Base-by-base conservation (phyloP, 305 asterid genomes). In the Ruellia speciosa region DNA sequence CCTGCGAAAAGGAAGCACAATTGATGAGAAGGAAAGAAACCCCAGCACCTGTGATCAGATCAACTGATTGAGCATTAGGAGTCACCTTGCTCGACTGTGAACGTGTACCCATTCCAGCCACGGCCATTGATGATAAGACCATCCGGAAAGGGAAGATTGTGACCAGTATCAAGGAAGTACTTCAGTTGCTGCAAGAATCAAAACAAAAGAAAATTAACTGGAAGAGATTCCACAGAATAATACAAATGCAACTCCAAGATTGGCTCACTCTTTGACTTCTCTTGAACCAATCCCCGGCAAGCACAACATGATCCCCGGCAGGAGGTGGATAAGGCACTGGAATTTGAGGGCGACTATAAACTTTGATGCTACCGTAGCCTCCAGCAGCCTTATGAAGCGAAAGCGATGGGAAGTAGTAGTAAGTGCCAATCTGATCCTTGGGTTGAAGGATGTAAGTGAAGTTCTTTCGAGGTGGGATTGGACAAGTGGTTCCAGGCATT, bases 251-350 rank as follows among this genome's bases (percentile, higher is more conserved):
- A 24, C 31, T 24, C 31, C 2, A 24, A 24, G 31, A 24, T 24
- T 9, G 55, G 64, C 84, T 69, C 72, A 88, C 99, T 72, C 85
- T 76, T 43, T 86, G 95, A 33, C 77, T 72, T 77, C 81, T 75
- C 71, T 82, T 88, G 94, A 73, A 92, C 86, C 89, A 92, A 64
- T 92, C 99, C 19, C 99, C 99, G 37, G 87, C 86, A 15, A 92
- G 95, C 0, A 88, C 74, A 16, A 76, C 68, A 52, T 71, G 77
- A 72, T 88, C 99, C n/a, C 81, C 86, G 24, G 84, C 80, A 53
- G 96, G 96, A 17, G 81, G 79, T 4, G 90, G 78, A 60, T 69
- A 92, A 60, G 99, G 99, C 0, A 88, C 96, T 0, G 96, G 99
- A 34, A 92, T 92, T 35, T 24, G 72, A 59, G 95, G 94, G 34